phyloP scores from a whole-genome alignment of 495 filamentous ascomycete genomes.

The Aspergillus campestris region DNA sequence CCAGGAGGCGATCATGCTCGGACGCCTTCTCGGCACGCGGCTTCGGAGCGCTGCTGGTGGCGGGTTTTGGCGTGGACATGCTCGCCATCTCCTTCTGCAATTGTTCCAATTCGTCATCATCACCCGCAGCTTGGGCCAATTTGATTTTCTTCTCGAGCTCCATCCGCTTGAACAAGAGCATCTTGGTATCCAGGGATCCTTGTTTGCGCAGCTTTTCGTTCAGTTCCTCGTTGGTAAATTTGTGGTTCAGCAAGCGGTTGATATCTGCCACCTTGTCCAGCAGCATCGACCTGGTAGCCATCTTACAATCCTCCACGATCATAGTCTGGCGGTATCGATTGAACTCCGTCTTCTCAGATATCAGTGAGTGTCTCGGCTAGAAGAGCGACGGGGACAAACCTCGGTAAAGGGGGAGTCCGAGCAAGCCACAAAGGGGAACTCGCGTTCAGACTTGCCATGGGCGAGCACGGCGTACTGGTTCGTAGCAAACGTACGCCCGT shows the following conservation, averaged over 20 bases:
- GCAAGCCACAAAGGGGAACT: constrained; percentile 77
- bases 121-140: constrained; percentile 52
- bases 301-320: constrained; percentile 56
- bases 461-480: constrained; percentile 67
- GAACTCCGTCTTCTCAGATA: constrained; percentile 54
- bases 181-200: constrained; percentile 51
- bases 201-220: constrained; percentile 65
- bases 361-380: too few relatives aligned
- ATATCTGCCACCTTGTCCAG: constrained; percentile 70
- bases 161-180: constrained; percentile 54
- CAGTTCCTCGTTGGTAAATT: constrained; percentile 74
- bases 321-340: constrained; percentile 74
- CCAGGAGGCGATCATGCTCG: constrained; percentile 67
- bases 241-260: constrained; percentile 64
- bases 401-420: constrained; percentile 69
- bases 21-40: constrained; percentile 34
- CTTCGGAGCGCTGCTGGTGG: constrained; percentile 51
- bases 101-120: constrained; percentile 50
- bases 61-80: constrained; percentile 59
- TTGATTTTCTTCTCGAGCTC: constrained; percentile 53
- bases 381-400: constrained; percentile 33
- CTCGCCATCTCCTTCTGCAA: constrained; percentile 60
- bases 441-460: constrained; percentile 66
- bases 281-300: constrained; percentile 61
- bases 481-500: constrained; percentile 63